A percentile compares a stretch with the other conserved stretches of the same genome.
Conservation (phyloP, 257 asterid genomes). For the Solanum virginianum region DNA sequence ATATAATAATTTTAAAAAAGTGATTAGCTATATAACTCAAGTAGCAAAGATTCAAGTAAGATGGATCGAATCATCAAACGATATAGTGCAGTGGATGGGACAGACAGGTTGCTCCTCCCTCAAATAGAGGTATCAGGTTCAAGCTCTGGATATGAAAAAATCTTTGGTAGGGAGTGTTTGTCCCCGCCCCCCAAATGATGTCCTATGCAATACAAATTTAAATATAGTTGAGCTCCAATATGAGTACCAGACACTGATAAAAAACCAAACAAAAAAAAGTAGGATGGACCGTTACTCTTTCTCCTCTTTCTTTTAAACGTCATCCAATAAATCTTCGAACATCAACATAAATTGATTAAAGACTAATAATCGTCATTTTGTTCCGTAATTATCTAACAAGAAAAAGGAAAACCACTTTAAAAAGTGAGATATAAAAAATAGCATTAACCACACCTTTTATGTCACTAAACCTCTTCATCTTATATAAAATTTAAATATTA, state of each 20-base stretch:
- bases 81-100: no score
- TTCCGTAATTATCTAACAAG: not conserved
- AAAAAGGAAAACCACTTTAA: not conserved
- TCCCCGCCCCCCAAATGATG: fast-evolving
- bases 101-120: no score
- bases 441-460: not conserved
- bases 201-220: no score
- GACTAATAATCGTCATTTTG: not conserved
- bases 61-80: not conserved
- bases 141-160: no score
- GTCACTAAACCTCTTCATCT: not conserved
- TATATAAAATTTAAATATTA: not conserved
- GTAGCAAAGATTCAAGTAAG: not conserved
- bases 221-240: no score
- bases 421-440: not conserved
- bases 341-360: not conserved
- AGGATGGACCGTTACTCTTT: not conserved
- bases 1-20: not conserved
- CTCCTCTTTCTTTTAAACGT: not conserved
- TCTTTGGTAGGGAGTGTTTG: no score
- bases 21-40: not conserved
- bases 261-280: no score
- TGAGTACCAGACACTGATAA: fast-evolving
- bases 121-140: no score
- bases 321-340: fast-evolving